These are phyloP conservation scores for Canna indica DNA, from an alignment of 176 grass and related monocot genomes.

Conservation along the genomic window DNA sequence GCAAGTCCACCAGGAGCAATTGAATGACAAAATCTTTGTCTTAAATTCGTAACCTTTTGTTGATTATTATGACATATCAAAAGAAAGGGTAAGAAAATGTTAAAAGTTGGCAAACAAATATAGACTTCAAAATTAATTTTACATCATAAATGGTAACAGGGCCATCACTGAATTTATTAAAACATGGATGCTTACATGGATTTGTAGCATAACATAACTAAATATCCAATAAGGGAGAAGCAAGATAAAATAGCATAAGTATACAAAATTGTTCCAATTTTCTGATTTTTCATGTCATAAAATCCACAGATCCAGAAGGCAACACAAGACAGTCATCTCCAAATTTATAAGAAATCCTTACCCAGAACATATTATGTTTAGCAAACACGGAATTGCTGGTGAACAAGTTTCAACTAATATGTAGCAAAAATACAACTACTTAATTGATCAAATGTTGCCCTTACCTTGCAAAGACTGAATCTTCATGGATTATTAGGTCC, in stretches of 20 bases:
- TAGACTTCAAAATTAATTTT: too few relatives aligned
- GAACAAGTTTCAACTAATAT: too few relatives aligned
- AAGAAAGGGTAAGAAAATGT: slow-evolving; percentile 20
- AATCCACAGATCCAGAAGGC: not conserved
- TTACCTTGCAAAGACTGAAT: too few relatives aligned
- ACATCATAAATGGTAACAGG: not conserved
- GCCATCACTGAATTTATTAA: not conserved
- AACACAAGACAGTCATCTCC: not conserved
- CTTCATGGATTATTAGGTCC: too few relatives aligned
- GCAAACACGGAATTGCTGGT: too few relatives aligned
- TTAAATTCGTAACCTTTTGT: slow-evolving; percentile 70
- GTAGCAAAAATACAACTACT: too few relatives aligned
- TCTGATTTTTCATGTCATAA: not conserved
- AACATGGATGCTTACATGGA: not conserved
- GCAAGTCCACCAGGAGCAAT: slow-evolving; percentile 93
- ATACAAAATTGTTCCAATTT: not conserved
- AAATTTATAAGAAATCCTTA: not conserved
- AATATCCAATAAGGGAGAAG: not conserved
- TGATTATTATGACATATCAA: slow-evolving; percentile 7
- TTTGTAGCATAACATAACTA: not conserved
- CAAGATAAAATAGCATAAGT: not conserved
- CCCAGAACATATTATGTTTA: slow-evolving; percentile 46
- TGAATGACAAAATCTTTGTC: slow-evolving; percentile 91
- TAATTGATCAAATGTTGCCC: too few relatives aligned
- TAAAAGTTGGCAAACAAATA: not conserved